These are phyloP conservation scores for Chlamydomonas applanata DNA, from an alignment of 139 green algal genomes.

Conservation along the genomic window DNA sequence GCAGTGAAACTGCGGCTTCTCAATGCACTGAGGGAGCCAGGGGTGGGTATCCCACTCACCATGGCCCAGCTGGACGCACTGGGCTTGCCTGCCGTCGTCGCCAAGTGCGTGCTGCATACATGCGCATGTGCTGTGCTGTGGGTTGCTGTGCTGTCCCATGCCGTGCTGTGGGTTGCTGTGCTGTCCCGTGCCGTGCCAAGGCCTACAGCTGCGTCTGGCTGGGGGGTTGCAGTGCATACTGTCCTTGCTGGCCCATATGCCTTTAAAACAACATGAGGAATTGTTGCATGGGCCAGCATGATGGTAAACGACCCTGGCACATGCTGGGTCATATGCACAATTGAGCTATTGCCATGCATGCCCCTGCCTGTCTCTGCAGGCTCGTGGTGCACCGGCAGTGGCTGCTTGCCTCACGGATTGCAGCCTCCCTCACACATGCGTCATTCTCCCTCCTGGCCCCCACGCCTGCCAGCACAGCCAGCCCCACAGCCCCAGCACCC, in stretches of 20 bases:
- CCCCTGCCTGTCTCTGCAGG: slow-evolving; percentile 12
- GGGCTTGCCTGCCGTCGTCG: slow-evolving; percentile 61
- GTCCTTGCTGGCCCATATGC: too few relatives aligned
- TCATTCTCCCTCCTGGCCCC: not conserved
- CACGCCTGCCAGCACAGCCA: not conserved
- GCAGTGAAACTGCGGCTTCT: slow-evolving; percentile 71
- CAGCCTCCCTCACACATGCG: slow-evolving; percentile 12
- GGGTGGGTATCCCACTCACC: slow-evolving; percentile 77
- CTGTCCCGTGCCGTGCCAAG: too few relatives aligned
- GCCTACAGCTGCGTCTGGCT: too few relatives aligned
- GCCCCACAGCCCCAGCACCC: not conserved
- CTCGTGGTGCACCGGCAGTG: slow-evolving; percentile 40
- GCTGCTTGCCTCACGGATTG: slow-evolving; percentile 50
- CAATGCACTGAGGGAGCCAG: slow-evolving; percentile 66
- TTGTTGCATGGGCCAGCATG: too few relatives aligned
- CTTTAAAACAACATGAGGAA: too few relatives aligned
- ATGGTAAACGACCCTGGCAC: too few relatives aligned
- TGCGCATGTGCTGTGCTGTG: too few relatives aligned
- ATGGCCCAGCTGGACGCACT: slow-evolving; percentile 70
- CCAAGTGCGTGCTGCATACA: slow-evolving; percentile 27
- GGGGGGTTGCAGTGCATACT: too few relatives aligned
- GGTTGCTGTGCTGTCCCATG: not conserved
- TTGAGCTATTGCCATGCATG: too few relatives aligned
- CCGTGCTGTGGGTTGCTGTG: not conserved
- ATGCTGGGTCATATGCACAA: too few relatives aligned